phyloP scores from a whole-genome alignment of 2,329 filamentous ascomycete genomes.

The Lizonia empirigonia region DNA sequence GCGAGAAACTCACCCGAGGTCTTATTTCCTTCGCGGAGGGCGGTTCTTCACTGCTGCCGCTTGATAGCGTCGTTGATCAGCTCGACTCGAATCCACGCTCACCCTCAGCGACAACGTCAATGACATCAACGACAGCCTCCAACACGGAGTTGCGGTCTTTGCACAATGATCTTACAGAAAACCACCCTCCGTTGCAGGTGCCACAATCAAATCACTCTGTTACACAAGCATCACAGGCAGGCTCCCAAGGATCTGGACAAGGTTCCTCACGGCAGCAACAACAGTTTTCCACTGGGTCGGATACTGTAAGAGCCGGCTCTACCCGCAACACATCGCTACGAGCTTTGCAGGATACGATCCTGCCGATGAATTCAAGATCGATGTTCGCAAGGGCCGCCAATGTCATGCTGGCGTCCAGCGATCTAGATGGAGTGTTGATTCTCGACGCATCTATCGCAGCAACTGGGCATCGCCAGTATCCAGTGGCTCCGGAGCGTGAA shows the following conservation, averaged over 20 bases:
- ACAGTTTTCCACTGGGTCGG: neutral
- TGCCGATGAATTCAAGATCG: conserved; percentile 35
- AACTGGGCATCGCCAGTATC: conserved; percentile 19
- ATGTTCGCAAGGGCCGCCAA: conserved; percentile 45
- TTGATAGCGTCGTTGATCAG: conserved; percentile 10
- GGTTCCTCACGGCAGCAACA: neutral
- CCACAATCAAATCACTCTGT: neutral
- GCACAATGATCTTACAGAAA: neutral
- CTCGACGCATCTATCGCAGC: conserved; percentile 42
- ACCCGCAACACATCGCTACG: conserved; percentile 23
- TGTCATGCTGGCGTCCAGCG: conserved; percentile 40
- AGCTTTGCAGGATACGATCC: conserved; percentile 35
- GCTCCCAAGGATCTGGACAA: neutral
- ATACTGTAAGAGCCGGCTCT: conserved; percentile 10
- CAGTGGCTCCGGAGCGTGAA: conserved; percentile 10
- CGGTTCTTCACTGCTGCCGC: conserved; percentile 26
- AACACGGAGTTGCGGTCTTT: neutral
- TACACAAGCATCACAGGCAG: conserved; percentile 5
- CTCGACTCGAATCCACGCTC: neutral
- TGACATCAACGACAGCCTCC: neutral
- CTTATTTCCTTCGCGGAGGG: conserved; percentile 42
- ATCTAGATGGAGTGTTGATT: conserved; percentile 43
- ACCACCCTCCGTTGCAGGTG: neutral
- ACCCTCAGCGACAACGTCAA: conserved; percentile 2
- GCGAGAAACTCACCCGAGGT: conserved; percentile 40